Base-by-base conservation (phyloP, 371 early-diverging fungal species). In the Phascolomyces articulosus region DNA sequence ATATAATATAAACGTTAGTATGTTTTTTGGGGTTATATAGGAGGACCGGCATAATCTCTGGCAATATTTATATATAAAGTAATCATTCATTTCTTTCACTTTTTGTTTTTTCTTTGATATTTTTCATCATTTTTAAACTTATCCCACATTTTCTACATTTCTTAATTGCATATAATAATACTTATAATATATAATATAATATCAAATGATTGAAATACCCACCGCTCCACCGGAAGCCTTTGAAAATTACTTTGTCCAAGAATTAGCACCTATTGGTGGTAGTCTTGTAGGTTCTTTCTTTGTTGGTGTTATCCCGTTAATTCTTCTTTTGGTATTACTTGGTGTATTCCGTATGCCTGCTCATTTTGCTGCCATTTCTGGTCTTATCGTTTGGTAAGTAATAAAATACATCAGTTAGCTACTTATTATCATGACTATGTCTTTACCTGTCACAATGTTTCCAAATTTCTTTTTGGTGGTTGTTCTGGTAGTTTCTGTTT, bases 241-340 rank as follows among this genome's bases (percentile, higher is more conserved):
- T n/a, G 55, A 77, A 61, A 71, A 70, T 21, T 51, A 75, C n/a
- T 80, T 80, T 63, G 63, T 77, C 16, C 81, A 81, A 54, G 61
- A 67, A 55, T 64, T 81, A 6, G 58, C 77, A 6, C 82, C 82
- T 16, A 81, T 81, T 38, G 70, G 75, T 7, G 73, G 74, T 20
- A 76, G 75, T 54, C 64, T 81, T 4, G 70, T 78, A 18, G 82
- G 78, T 6, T 81, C 82, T 21, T 81, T 81, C 55, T 81, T 81
- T 73, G 78, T 81, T 6, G 82, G 78, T 15, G 40, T 78, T 13
- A 78, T 81, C 34, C 82, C 82, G 10, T 49, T 81, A 10, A 15
- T 81, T 8, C 51, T 76, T 10, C 78, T 81, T 0, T 65, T 81
- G 9, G 67, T 78, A 13, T 26, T 76, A 9, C 54, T 81, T 41